Evolutionary conservation across 768 basidiomycete genomes (phyloP).

Genomic region (Collybiopsis confluens): DNA sequence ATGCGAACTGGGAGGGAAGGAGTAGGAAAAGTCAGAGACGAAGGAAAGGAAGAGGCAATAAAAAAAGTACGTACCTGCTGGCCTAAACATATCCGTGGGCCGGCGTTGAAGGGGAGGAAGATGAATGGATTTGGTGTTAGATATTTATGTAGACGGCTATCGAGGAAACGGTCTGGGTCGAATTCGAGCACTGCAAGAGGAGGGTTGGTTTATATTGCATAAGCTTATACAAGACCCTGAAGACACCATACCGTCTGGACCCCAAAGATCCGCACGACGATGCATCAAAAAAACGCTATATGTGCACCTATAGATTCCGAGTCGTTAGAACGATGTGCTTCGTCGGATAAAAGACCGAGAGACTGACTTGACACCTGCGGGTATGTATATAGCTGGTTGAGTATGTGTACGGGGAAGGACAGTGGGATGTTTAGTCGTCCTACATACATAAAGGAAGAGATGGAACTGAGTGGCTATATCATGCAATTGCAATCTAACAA

Average conservation of each 20-base stretch:
- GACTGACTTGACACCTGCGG: constrained; percentile 26
- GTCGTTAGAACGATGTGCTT: neutral
- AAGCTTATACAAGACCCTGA: neutral
- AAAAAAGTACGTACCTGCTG: constrained; percentile 33
- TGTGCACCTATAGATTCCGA: constrained; percentile 21
- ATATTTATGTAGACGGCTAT: constrained; percentile 53
- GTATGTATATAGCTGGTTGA: constrained; percentile 22
- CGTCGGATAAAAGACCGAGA: too few relatives aligned
- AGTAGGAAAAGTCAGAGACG: too few relatives aligned
- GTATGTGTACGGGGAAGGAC: constrained; percentile 17
- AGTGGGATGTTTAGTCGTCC: constrained; percentile 16
- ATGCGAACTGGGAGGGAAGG: constrained; percentile 46
- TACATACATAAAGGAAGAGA: too few relatives aligned
- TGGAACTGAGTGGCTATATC: too few relatives aligned
- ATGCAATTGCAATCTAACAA: too few relatives aligned
- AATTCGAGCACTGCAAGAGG: constrained; percentile 45
- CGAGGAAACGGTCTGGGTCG: constrained; percentile 67
- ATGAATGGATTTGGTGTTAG: constrained; percentile 50
- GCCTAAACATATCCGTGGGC: constrained; percentile 48
- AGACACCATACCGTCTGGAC: constrained; percentile 52
- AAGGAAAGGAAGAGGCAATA: neutral
- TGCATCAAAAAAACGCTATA: constrained; percentile 61
- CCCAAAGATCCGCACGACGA: constrained; percentile 59
- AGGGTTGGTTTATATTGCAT: neutral
- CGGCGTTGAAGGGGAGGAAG: constrained; percentile 51